Percentiles rank a stretch among this genome's conserved stretches.
Evolutionary conservation across 306 rosid genomes (phyloP).

Genomic region (Senna tora): DNA sequence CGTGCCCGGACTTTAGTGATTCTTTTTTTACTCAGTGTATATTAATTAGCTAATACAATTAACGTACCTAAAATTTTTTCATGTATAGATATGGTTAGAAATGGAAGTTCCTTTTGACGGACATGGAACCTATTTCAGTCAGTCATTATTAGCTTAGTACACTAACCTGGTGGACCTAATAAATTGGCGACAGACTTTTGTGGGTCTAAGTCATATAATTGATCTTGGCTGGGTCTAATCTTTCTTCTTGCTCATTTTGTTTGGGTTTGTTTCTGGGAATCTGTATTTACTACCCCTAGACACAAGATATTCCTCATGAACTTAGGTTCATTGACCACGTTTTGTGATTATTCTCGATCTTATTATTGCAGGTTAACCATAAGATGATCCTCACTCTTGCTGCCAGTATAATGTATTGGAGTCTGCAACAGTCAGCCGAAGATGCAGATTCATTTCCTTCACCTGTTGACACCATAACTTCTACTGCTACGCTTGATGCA

Average conservation of each 20-base stretch:
- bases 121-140: neutral
- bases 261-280: no score
- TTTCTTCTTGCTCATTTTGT: no score
- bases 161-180: neutral
- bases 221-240: neutral
- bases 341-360: slow-evolving; percentile 22
- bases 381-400: slow-evolving; percentile 90
- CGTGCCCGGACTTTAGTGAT: no score
- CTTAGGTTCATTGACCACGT: neutral
- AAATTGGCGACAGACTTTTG: no score
- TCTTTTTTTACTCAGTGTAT: no score
- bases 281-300: neutral
- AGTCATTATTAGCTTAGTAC: neutral
- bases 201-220: neutral
- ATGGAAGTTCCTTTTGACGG: neutral
- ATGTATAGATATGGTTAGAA: no score
- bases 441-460: slow-evolving; percentile 58
- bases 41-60: no score
- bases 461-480: slow-evolving; percentile 47
- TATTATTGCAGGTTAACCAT: slow-evolving; percentile 81
- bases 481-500: slow-evolving; percentile 54
- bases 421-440: slow-evolving; percentile 73
- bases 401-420: slow-evolving; percentile 94
- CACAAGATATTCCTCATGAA: neutral
- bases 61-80: no score